Conservation (phyloP, 306 rosid genomes). For the Lathyrus tuberosus region DNA sequence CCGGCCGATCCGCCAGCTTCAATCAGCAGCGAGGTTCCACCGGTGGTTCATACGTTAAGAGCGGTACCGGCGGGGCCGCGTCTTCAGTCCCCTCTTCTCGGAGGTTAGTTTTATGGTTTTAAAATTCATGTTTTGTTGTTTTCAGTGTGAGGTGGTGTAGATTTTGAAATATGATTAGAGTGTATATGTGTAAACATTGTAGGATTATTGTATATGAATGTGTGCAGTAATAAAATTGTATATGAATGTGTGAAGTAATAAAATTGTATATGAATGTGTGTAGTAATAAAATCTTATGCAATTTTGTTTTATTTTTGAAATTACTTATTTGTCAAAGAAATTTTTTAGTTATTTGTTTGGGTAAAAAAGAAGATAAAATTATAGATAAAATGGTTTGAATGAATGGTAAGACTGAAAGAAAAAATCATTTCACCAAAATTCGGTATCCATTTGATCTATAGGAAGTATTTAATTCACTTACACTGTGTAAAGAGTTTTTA, state of each 20-base stretch:
- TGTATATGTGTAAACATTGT: too few relatives aligned
- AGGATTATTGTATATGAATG: too few relatives aligned
- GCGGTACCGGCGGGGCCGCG: constrained; percentile 71
- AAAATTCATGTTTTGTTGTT: constrained; percentile 1
- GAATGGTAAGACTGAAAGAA: not conserved
- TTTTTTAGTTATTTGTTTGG: not conserved
- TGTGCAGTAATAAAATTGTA: too few relatives aligned
- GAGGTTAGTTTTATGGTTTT: constrained; percentile 56
- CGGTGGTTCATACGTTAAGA: constrained; percentile 62
- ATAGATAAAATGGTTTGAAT: not conserved
- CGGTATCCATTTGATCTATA: not conserved
- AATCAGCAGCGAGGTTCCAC: constrained; percentile 79
- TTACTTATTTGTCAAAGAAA: not conserved
- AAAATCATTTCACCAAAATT: not conserved
- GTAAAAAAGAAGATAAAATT: not conserved
- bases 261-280: not conserved
- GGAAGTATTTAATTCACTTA: not conserved
- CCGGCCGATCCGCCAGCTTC: constrained; percentile 78
- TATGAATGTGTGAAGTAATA: too few relatives aligned
- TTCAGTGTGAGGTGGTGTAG: constrained; percentile 9
- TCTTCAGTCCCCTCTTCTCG: constrained; percentile 57
- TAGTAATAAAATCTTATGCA: not conserved
- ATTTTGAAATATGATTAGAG: not conserved
- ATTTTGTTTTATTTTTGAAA: not conserved
- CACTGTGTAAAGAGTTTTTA: not conserved